Base-by-base conservation (phyloP, 257 asterid species). In the Lantana camara region DNA sequence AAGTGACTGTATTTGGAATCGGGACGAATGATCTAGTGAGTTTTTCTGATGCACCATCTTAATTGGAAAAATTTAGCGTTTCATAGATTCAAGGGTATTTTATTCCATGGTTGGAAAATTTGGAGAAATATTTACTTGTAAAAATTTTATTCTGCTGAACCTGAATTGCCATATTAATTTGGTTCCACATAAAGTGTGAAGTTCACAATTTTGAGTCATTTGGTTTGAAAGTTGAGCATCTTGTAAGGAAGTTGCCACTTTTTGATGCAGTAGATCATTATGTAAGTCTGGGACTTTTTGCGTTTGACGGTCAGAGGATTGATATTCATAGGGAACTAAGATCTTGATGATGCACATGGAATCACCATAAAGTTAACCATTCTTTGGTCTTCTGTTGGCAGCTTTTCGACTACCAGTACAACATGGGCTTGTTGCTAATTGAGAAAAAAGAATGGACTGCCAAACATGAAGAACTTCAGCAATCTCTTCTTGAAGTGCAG, bases 381-480 rank as follows among this genome's bases (percentile, higher is more conserved):
- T 12, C 35, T 14, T 51, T 22, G 4, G 40, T 73, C 11, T 57
- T 40, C 40, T 57, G 22, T 68, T 46, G 29, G 72, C 90, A 92
- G 98, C 90, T 92, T 32, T 78, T 72, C 32, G 94, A 89, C 75
- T 92, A 92, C 69, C 97, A 92, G 70, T 85, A 89, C 72, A 82
- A 69, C 64, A 92, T 92, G 97, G 98, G 98, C 5, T 69, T 92
- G 66, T 83, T 92, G 57, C 81, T 92, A 44, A 87, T 92, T 56
- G 97, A 89, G 89, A 92, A 92, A 67, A 89, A 87, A 37, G 95
- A 89, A 72, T 89, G 93, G 91, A 75, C 89, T 30, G 63, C 82
- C 24, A 87, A 87, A 70, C 72, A 73, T 46, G 87, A 79, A 53
- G 81, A 87, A 68, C 84, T 89, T 57, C 76, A 79, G 48, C 84